Conservation (phyloP, 1,284 basidiomycete genomes). For the Gymnopus androsaceus region DNA sequence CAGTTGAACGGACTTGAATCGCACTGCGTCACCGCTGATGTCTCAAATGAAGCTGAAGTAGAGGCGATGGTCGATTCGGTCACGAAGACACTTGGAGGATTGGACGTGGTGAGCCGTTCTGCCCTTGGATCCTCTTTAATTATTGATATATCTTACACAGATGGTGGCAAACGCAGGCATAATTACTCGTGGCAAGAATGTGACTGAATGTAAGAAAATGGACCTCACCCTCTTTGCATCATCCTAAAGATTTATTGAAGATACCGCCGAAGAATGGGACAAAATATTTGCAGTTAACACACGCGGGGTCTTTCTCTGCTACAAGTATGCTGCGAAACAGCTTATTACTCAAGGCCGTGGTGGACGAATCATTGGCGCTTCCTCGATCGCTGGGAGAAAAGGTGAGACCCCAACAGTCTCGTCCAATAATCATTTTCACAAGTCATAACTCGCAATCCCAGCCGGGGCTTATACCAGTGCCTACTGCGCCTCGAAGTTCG, state of each 20-base stretch:
- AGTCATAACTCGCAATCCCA: not conserved
- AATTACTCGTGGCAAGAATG: conserved; percentile 18
- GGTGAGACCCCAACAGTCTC: too few species aligned
- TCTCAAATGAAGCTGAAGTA: conserved; percentile 38
- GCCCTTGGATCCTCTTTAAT: not conserved
- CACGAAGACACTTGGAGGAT: conserved; percentile 32
- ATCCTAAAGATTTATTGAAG: conserved; percentile 5
- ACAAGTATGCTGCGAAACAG: conserved; percentile 31
- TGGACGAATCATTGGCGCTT: conserved; percentile 40
- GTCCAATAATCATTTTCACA: too few species aligned
- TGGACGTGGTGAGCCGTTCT: conserved; percentile 37
- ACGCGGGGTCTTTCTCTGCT: conserved; percentile 25
- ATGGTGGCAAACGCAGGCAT: conserved; percentile 40
- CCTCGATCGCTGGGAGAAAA: conserved; percentile 36
- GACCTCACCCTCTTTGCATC: conserved; percentile 13
- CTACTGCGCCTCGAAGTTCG: conserved; percentile 14
- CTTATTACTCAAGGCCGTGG: conserved; percentile 34
- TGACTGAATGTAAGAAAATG: conserved; percentile 28
- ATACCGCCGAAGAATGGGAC: conserved; percentile 20
- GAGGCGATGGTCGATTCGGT: conserved; percentile 32
- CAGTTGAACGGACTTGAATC: conserved; percentile 23
- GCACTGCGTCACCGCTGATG: conserved; percentile 30
- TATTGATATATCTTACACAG: conserved; percentile 26
- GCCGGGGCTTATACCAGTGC: not conserved
- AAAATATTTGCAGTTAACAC: conserved; percentile 17